Evolutionary conservation across 148 eudicot species (phyloP), one percentile per base, ranked within the genome.

Genomic region (Chenopodium berlandieri): DNA sequence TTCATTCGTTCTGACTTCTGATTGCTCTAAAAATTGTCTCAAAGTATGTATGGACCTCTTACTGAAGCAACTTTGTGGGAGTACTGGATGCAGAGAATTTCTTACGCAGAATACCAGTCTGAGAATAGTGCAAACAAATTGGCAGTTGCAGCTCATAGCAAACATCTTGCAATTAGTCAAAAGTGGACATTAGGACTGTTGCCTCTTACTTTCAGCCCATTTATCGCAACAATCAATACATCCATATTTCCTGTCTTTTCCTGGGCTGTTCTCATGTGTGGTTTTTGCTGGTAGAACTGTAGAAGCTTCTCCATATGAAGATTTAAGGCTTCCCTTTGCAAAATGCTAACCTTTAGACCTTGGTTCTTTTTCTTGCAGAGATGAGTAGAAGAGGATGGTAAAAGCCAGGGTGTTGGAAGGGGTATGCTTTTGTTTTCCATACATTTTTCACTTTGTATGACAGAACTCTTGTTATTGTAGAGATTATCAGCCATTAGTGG

Each of bases 341-440:
- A 47, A 78, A 4, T 50, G 1, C 19, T 8, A 17, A 19, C 2
- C 14, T 27, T 73, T 65, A 14, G 12, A 22, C 19, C 19, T 9
- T 40, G 44, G 22, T 30, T 47, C 73, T 48, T 31, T 10, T 20
- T 16, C 9, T 4, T 78, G 63, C 56, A 27, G 81, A 68, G 44
- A 52, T 19, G 62, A 78, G 14, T 19, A 68, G 78, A 82, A 86
- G 71, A 80, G 85, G 25, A n/a, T 25, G 34, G 85, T 82, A 19
- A 14, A 65, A 31, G 11, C 19, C 32, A 22, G 52, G 50, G 3
- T 54, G 23, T 17, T 56, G 30, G 62, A 74, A n/a, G 32, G 9
- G 44, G 27, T 76, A 60, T 7, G 47, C 37, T 14, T 64, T 16
- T 77, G 71, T 11, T 40, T 34, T 10, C 78, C 67, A 14, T 56